Evolutionary conservation across 1,284 basidiomycete species (phyloP).

Genomic region (Sporisorium sorghi): DNA sequence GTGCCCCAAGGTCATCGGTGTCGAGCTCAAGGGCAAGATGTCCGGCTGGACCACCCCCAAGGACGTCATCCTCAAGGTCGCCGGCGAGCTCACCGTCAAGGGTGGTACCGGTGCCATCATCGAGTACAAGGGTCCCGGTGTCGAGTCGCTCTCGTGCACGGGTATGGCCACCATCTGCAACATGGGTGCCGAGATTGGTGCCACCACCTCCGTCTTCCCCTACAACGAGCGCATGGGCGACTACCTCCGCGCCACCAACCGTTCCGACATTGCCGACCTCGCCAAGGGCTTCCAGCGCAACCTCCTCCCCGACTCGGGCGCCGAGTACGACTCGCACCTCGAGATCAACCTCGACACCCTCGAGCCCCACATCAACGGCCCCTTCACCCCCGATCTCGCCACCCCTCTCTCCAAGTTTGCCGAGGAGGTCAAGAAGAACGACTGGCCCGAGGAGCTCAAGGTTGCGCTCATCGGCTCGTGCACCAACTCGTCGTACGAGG

Average conservation of each 20-base stretch:
- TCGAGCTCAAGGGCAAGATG: slow-evolving; percentile 95
- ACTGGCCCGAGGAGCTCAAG: slow-evolving; percentile 96
- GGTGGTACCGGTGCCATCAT: slow-evolving; percentile 69
- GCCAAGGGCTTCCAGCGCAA: slow-evolving; percentile 91
- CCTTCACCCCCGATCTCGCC: slow-evolving; percentile 76
- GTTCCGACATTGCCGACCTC: slow-evolving; percentile 87
- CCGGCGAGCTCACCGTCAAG: slow-evolving; percentile 69
- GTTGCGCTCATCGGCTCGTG: slow-evolving; percentile 98
- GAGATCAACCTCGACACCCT: slow-evolving; percentile 96
- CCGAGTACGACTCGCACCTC: slow-evolving; percentile 93
- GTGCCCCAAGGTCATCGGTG: slow-evolving; percentile 98
- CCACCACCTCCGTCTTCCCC: slow-evolving; percentile 98
- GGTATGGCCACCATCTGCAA: slow-evolving; percentile 99
- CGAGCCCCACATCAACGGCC: slow-evolving; percentile 99
- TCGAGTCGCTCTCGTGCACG: slow-evolving; percentile 95
- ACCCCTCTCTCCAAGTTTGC: slow-evolving; percentile 89
- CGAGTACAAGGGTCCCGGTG: slow-evolving; percentile 75
- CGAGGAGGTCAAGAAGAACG: slow-evolving; percentile 89
- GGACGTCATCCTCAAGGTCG: slow-evolving; percentile 70
- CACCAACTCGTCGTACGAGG: slow-evolving; percentile 99
- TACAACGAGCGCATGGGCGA: slow-evolving; percentile 94
- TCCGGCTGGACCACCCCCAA: slow-evolving; percentile 97
- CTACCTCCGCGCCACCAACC: slow-evolving; percentile 94
- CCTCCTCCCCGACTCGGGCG: slow-evolving; percentile 86
- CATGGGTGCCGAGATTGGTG: slow-evolving; percentile 99